These are phyloP conservation scores for Alternaria postmessia DNA, from an alignment of 2,329 filamentous ascomycete species.

Conservation along the genomic window DNA sequence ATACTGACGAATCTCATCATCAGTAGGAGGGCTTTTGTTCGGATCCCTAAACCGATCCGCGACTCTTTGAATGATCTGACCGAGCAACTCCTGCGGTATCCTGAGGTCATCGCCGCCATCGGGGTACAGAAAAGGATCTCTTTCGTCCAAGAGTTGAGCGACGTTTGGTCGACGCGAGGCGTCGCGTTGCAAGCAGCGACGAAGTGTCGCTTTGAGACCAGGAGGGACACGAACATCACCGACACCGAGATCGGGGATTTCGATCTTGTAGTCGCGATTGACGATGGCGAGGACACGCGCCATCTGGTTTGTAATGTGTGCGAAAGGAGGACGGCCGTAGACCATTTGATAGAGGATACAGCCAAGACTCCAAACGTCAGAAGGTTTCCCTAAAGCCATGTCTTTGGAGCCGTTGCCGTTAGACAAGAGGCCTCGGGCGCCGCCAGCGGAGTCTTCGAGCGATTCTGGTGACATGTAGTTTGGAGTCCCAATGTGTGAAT, in stretches of 20 bases:
- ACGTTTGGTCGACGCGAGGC: constrained; percentile 65
- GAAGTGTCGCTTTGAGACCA: constrained; percentile 64
- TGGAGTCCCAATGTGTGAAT: constrained; percentile 92
- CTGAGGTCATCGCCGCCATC: constrained; percentile 62
- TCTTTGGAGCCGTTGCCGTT: constrained; percentile 66
- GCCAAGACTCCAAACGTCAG: constrained; percentile 93
- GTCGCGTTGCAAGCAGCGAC: constrained; percentile 67
- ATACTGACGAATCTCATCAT: constrained; percentile 62
- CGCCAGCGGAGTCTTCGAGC: constrained; percentile 83
- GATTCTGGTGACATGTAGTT: constrained; percentile 99
- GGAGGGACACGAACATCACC: constrained; percentile 67
- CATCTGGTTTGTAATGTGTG: constrained; percentile 87
- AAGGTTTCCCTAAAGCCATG: constrained; percentile 95
- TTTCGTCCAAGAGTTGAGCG: constrained; percentile 62
- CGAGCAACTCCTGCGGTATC: constrained; percentile 63
- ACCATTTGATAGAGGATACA: constrained; percentile 99
- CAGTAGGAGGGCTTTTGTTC: constrained; percentile 61
- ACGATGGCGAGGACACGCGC: constrained; percentile 87
- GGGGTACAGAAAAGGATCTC: constrained; percentile 67
- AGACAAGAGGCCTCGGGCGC: constrained; percentile 52
- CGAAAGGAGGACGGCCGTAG: constrained; percentile 95
- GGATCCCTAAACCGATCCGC: constrained; percentile 65
- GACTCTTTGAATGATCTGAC: constrained; percentile 66
- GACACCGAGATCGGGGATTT: constrained; percentile 74
- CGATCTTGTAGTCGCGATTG: constrained; percentile 76